phyloP scores from a whole-genome alignment of 1,139 yeast genomes.

The Yamadazyma triangularis region DNA sequence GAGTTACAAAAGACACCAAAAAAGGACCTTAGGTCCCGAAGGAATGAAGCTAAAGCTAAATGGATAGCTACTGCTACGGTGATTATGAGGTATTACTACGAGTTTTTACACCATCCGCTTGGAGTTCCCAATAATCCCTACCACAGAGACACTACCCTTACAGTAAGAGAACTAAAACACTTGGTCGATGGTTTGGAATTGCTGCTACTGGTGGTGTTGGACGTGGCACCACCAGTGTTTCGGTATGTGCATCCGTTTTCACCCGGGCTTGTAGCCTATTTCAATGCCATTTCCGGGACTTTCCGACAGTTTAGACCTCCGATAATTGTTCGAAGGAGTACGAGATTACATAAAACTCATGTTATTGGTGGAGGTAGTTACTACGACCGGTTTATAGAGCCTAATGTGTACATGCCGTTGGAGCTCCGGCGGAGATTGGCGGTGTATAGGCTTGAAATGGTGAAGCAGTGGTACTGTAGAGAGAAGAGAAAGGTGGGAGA shows the following conservation, averaged over 20 bases:
- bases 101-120: not conserved
- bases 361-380: too few relatives aligned
- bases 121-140: constrained; percentile 2
- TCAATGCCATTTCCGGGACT: constrained; percentile 2
- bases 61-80: too few relatives aligned
- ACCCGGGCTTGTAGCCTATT: not conserved
- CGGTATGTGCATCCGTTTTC: constrained; percentile 2
- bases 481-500: not conserved
- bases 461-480: not conserved
- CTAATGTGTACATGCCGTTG: not conserved
- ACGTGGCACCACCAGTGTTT: constrained; percentile 2
- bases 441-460: not conserved
- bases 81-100: too few relatives aligned
- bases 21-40: too few relatives aligned
- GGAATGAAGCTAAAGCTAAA: too few relatives aligned
- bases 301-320: too few relatives aligned
- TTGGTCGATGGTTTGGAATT: not conserved
- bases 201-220: not conserved
- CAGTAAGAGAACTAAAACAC: not conserved
- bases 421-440: not conserved
- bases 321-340: too few relatives aligned
- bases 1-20: too few relatives aligned
- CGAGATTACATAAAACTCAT: too few relatives aligned
- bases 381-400: not conserved
- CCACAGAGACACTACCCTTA: constrained; percentile 1